Percentiles rank a stretch among this genome's conserved stretches.
Conservation (phyloP, 768 basidiomycete species). For the Kwoniella sp. region DNA sequence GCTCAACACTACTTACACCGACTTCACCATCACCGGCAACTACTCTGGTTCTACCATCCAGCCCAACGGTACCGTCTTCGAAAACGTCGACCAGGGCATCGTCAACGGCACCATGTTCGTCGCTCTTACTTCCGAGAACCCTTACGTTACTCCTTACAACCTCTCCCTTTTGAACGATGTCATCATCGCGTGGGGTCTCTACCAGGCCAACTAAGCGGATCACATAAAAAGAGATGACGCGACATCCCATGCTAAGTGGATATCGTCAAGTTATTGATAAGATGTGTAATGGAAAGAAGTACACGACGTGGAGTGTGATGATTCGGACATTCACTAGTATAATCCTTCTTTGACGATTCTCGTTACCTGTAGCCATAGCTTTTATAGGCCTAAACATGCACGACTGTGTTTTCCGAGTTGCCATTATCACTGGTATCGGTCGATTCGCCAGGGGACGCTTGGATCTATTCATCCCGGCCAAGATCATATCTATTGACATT, state of each 20-base stretch:
- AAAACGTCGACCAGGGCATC: conserved; percentile 55
- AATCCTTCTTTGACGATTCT: neutral
- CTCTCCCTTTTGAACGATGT: conserved; percentile 61
- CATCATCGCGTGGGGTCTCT: conserved; percentile 60
- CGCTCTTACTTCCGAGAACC: conserved; percentile 61
- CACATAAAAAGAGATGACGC: too few relatives aligned
- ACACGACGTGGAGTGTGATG: neutral
- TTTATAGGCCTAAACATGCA: neutral
- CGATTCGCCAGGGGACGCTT: too few relatives aligned
- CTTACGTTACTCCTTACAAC: conserved; percentile 66
- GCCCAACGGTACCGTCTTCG: conserved; percentile 61
- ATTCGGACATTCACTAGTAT: neutral
- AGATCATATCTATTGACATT: too few relatives aligned
- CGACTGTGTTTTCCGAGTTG: too few relatives aligned
- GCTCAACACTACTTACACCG: conserved; percentile 66
- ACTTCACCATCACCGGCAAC: conserved; percentile 59
- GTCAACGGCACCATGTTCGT: conserved; percentile 67
- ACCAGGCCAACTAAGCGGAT: conserved; percentile 42
- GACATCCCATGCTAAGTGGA: neutral
- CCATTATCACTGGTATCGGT: too few relatives aligned
- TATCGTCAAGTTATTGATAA: neutral
- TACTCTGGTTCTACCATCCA: conserved; percentile 61
- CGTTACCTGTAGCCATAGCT: neutral
- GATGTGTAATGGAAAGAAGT: neutral
- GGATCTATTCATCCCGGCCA: too few relatives aligned